phyloP scores from a whole-genome alignment of 2,329 filamentous ascomycete species.

The Pseudocercospora macadamiae region DNA sequence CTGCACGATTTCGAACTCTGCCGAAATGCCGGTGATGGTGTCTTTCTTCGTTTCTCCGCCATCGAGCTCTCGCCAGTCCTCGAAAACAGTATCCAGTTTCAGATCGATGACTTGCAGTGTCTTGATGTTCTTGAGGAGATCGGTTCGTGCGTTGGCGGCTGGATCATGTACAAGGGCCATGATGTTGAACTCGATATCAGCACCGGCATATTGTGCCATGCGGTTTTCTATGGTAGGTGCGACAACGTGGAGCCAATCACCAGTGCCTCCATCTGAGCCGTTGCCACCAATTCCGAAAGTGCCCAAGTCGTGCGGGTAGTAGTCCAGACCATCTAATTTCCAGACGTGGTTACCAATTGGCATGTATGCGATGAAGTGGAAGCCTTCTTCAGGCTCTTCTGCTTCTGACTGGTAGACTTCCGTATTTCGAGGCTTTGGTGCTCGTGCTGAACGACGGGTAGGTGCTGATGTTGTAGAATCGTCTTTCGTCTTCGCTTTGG shows the following conservation, averaged over 20 bases:
- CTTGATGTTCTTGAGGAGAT: slow-evolving; percentile 50
- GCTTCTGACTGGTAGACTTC: slow-evolving; percentile 45
- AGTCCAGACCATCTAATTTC: slow-evolving; percentile 85
- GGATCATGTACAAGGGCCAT: slow-evolving; percentile 74
- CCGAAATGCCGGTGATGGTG: slow-evolving; percentile 22
- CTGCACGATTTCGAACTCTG: slow-evolving; percentile 32
- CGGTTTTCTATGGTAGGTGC: slow-evolving; percentile 66
- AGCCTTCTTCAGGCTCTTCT: slow-evolving; percentile 64
- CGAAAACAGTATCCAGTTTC: slow-evolving; percentile 43
- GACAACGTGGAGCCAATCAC: slow-evolving; percentile 69
- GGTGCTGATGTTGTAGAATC: slow-evolving; percentile 4
- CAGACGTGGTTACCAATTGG: slow-evolving; percentile 74
- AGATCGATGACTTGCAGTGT: slow-evolving; percentile 45
- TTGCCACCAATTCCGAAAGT: slow-evolving; percentile 37
- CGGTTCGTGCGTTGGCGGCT: slow-evolving; percentile 50
- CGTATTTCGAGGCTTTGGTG: slow-evolving; percentile 23
- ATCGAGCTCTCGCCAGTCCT: slow-evolving; percentile 49
- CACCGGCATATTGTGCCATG: slow-evolving; percentile 68
- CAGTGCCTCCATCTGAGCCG: slow-evolving; percentile 42
- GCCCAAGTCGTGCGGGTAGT: slow-evolving; percentile 69
- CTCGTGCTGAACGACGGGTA: slow-evolving; percentile 31
- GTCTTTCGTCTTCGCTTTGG: slow-evolving; percentile 9
- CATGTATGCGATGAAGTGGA: slow-evolving; percentile 89
- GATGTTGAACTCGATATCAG: slow-evolving; percentile 73
- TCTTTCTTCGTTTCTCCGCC: slow-evolving; percentile 28